Evolutionary conservation across 768 basidiomycete genomes (phyloP), one percentile per base, ranked within the genome.

Genomic region (Cystobasidium ongulense): DNA sequence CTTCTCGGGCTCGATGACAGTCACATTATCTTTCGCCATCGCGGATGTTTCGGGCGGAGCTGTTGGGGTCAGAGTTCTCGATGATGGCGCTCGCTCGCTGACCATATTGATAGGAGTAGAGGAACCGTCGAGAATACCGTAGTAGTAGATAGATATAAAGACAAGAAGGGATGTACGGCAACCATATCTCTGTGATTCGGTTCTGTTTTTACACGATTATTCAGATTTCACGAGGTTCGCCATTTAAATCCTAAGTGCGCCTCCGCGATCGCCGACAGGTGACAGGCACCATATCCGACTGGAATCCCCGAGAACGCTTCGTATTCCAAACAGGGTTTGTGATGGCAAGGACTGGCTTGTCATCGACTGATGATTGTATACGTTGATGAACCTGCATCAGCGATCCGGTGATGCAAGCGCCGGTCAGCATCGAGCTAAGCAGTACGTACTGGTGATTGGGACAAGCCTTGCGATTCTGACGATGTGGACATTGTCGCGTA

Each of bases 11-110:
- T 59, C 33, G 5, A 35, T 15, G 27, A 59, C 11, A 4, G 57
- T 31, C 11, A 2, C 27, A 15, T 11, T 59, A 27, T 7, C 8
- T 23, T n/a, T 29, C n/a, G 57, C 29, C 57, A 35, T 35, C 57
- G 57, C 57, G 33, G 25, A 35, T 10, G 57, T 29, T 35, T 59
- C 57, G 25, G 57, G 25, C 25, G 57, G 57, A 29, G n/a, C n/a
- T n/a, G n/a, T n/a, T n/a, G 57, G 57, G 17, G 57, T 59, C 33
- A 59, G 7, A 59, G 57, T 59, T 31, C 57, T 59, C 33, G 57
- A 59, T 27, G 57, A 59, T 4, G 57, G 57, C 5, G 57, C 57
- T 27, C 33, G 25, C 2, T 29, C 57, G 33, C 29, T 29, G 33
- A 27, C 21, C 57, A 59, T 59, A 23, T 15, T 59, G 43, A 46